Percentiles rank a stretch among this genome's conserved stretches.
phyloP scores from a whole-genome alignment of 768 basidiomycete species.

The Mycena metata region DNA sequence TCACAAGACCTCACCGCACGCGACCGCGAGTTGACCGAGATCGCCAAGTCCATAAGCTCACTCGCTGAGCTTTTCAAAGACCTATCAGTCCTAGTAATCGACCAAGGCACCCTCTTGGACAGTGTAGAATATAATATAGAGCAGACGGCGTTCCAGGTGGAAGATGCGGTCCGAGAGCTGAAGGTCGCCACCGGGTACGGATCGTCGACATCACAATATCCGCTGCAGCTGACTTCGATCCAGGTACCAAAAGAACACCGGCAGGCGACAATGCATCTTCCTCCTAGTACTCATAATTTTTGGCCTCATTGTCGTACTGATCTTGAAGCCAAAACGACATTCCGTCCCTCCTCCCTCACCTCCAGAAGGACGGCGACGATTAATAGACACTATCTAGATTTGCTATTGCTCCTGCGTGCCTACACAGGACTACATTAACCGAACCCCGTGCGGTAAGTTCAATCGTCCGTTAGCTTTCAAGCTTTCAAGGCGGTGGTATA shows the following conservation, averaged over 20 bases:
- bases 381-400: constrained; percentile 32
- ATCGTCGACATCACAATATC: constrained; percentile 6
- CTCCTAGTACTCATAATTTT: constrained; percentile 91
- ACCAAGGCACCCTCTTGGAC: constrained; percentile 97
- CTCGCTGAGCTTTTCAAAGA: constrained; percentile 98
- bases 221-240: constrained; percentile 14
- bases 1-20: constrained; percentile 59
- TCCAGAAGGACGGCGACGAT: constrained; percentile 13
- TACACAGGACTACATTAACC: constrained; percentile 5
- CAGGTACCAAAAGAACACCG: constrained; percentile 95
- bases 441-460: not conserved
- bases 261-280: constrained; percentile 93
- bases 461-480: constrained; percentile 26
- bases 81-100: constrained; percentile 91
- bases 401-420: constrained; percentile 13
- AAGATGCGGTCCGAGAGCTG: constrained; percentile 89
- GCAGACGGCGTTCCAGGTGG: constrained; percentile 84
- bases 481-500: constrained; percentile 29
- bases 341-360: constrained; percentile 37
- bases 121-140: constrained; percentile 98
- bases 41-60: constrained; percentile 91
- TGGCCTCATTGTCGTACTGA: constrained; percentile 87
- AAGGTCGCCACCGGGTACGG: constrained; percentile 83
- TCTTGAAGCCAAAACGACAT: constrained; percentile 89
- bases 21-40: constrained; percentile 84